Conservation (phyloP, 1,284 basidiomycete genomes). For the Pisolithus thermaeus region DNA sequence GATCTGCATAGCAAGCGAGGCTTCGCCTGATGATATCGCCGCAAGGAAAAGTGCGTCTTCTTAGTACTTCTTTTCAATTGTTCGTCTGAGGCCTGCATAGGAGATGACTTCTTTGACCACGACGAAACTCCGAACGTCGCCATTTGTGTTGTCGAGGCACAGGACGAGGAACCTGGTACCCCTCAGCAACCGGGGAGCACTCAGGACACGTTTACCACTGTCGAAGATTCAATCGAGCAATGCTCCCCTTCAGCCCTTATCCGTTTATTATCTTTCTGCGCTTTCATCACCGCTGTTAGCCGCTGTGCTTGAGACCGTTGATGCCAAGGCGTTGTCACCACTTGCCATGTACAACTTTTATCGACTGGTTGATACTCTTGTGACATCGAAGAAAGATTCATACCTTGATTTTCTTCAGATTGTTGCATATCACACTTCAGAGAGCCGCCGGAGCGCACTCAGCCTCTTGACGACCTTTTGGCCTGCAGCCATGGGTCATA, state of each 20-base stretch:
- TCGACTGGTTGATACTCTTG: conserved; percentile 52
- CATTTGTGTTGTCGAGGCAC: conserved; percentile 54
- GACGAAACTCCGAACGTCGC: conserved; percentile 41
- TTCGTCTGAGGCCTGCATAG: conserved; percentile 3
- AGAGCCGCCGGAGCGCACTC: conserved; percentile 50
- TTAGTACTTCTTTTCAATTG: not conserved
- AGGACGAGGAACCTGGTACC: conserved; percentile 28
- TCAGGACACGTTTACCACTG: conserved; percentile 13
- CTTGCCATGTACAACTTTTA: conserved; percentile 47
- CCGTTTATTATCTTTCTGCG: conserved; percentile 55
- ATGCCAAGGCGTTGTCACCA: conserved; percentile 30
- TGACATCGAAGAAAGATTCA: conserved; percentile 57
- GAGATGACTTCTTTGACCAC: conserved; percentile 3
- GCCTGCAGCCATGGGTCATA: conserved; percentile 64
- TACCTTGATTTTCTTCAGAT: conserved; percentile 68
- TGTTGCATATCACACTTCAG: conserved; percentile 56
- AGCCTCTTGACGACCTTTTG: conserved; percentile 56
- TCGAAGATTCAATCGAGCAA: conserved; percentile 42
- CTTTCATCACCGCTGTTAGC: conserved; percentile 55
- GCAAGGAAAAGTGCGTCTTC: not conserved
- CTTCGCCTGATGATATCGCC: not conserved
- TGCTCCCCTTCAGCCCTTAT: conserved; percentile 49
- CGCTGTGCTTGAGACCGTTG: conserved; percentile 51
- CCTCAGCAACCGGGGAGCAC: conserved; percentile 29
- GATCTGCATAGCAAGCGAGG: conserved; percentile 40